A percentile compares a stretch with the other conserved stretches of the same genome.
Evolutionary conservation across 768 basidiomycete species (phyloP).

Genomic region (Mycena chlorophos): DNA sequence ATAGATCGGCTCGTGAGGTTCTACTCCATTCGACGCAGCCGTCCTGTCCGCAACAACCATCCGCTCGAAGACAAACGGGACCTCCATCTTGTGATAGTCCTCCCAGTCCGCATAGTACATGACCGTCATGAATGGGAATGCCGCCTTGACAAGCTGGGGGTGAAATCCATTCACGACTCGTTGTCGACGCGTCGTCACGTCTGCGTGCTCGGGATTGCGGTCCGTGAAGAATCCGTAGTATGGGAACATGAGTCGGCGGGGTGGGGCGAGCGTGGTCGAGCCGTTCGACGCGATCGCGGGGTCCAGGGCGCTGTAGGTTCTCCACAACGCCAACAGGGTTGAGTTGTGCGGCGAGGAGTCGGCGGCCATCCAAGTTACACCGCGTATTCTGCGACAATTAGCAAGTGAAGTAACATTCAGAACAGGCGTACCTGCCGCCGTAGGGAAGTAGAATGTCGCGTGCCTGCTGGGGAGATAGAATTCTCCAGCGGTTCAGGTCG

Average conservation of each 20-base stretch:
- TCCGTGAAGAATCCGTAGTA: conserved; percentile 62
- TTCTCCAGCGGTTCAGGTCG: conserved; percentile 54
- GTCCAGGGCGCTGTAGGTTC: conserved; percentile 69
- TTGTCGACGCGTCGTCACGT: conserved; percentile 40
- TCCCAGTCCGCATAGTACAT: conserved; percentile 77
- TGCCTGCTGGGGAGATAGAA: conserved; percentile 55
- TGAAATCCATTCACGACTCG: conserved; percentile 68
- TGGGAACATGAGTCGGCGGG: conserved; percentile 75
- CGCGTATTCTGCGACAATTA: conserved; percentile 51
- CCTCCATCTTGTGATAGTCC: conserved; percentile 66
- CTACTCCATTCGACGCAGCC: conserved; percentile 50
- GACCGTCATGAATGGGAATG: conserved; percentile 68
- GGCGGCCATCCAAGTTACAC: conserved; percentile 67
- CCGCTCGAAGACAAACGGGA: conserved; percentile 75
- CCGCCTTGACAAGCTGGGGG: conserved; percentile 67
- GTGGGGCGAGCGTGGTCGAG: conserved; percentile 56
- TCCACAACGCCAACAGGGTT: conserved; percentile 76
- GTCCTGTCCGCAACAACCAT: conserved; percentile 75
- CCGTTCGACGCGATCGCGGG: conserved; percentile 42
- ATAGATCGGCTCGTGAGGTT: conserved; percentile 41
- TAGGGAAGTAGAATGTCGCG: conserved; percentile 47
- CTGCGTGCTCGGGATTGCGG: conserved; percentile 34
- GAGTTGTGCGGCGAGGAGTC: conserved; percentile 59
- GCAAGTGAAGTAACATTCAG: background rate
- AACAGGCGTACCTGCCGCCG: conserved; percentile 50